A percentile compares a stretch with the other conserved stretches of the same genome.
Evolutionary conservation across 129 eudicot species (phyloP).

Genomic region (Artemisia annua): DNA sequence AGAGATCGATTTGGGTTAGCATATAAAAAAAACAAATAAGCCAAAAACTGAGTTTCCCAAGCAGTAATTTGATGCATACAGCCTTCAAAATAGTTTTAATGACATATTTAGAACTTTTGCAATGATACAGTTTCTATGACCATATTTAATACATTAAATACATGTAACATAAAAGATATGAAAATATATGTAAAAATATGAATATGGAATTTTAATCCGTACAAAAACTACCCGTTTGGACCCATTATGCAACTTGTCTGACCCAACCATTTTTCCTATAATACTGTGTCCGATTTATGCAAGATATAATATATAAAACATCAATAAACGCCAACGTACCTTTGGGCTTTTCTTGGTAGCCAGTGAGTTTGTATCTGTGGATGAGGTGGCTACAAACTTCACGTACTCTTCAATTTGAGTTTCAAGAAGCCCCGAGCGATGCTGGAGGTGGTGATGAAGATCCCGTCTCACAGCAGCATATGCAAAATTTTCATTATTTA

Average conservation of each 20-base stretch:
- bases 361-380: slow-evolving; percentile 38
- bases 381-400: slow-evolving; percentile 47
- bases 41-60: not conserved
- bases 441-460: slow-evolving; percentile 76
- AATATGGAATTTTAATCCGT: not conserved
- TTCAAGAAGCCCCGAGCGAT: slow-evolving; percentile 51
- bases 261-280: not conserved
- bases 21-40: not conserved
- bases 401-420: slow-evolving; percentile 55
- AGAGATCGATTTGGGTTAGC: not conserved
- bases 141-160: too few species aligned
- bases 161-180: too few species aligned
- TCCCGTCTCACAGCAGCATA: slow-evolving; percentile 69
- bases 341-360: slow-evolving; percentile 69
- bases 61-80: not conserved
- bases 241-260: not conserved
- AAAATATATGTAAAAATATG: too few species aligned
- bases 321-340: slow-evolving; percentile 30
- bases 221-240: not conserved
- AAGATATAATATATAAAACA: slow-evolving; percentile 1
- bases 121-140: too few species aligned
- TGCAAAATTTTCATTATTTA: slow-evolving; percentile 87
- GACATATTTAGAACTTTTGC: not conserved
- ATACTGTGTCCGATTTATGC: not conserved
- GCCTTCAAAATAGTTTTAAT: not conserved